These are phyloP conservation scores for Podosphaera leucotricha DNA, from an alignment of 2,329 filamentous ascomycete genomes.

Conservation along the genomic window DNA sequence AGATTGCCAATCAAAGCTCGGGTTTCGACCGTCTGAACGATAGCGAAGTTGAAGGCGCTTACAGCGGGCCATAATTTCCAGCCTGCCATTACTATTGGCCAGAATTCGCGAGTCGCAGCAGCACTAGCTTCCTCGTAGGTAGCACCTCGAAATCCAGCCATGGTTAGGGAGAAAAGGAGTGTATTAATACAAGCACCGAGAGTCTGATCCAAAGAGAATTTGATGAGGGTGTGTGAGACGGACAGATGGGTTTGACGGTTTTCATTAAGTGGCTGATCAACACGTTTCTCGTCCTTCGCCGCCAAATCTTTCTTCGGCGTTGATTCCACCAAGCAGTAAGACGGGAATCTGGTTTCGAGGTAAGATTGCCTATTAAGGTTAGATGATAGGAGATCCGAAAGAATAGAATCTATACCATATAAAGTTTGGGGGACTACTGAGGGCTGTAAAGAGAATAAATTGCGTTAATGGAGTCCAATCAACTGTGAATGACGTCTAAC, in stretches of 20 bases:
- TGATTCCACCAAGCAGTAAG: conserved; percentile 22
- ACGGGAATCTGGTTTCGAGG: conserved; percentile 53
- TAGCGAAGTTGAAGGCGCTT: conserved; percentile 43
- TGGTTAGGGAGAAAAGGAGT: conserved; percentile 34
- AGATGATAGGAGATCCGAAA: background rate
- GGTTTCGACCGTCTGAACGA: conserved; percentile 44
- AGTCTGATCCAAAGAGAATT: conserved; percentile 46
- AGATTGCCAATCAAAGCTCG: conserved; percentile 47
- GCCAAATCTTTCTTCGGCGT: conserved; percentile 19
- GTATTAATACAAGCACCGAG: conserved; percentile 42
- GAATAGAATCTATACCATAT: conserved; percentile 33
- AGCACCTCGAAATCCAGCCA: conserved; percentile 19
- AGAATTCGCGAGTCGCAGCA: conserved; percentile 30
- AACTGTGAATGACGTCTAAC: conserved; percentile 33
- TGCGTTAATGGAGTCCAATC: conserved; percentile 47
- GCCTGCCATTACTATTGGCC: conserved; percentile 40
- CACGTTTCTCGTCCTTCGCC: conserved; percentile 19
- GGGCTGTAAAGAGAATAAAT: conserved; percentile 48
- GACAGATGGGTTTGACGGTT: conserved; percentile 28
- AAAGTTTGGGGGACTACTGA: conserved; percentile 65
- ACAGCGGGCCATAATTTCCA: conserved; percentile 52
- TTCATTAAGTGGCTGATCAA: conserved; percentile 20
- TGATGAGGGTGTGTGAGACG: conserved; percentile 38
- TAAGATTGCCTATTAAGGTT: conserved; percentile 39
- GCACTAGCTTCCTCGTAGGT: conserved; percentile 22